A percentile compares a stretch with the other conserved stretches of the same genome.
Conservation (phyloP, 139 green algal species). For the Coelastrella sp. region DNA sequence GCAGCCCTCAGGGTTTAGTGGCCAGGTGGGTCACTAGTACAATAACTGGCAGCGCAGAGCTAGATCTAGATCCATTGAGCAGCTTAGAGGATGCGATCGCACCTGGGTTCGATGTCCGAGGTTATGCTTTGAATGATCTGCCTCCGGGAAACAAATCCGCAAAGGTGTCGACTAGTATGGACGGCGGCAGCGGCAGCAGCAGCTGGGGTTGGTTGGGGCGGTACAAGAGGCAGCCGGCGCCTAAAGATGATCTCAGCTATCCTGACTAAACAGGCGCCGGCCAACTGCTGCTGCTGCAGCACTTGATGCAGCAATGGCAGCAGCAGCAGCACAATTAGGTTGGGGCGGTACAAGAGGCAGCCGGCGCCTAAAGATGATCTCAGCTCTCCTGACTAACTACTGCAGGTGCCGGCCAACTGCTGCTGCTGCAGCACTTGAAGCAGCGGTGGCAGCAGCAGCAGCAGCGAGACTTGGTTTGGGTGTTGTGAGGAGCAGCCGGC, state of each 20-base stretch:
- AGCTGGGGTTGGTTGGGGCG: background rate
- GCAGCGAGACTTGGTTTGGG: too few relatives aligned
- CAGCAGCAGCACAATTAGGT: background rate
- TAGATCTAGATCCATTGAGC: background rate
- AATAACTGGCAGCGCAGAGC: background rate
- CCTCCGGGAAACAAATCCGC: background rate
- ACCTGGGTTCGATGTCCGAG: background rate
- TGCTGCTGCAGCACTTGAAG: too few relatives aligned
- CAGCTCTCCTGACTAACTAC: background rate
- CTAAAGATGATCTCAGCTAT: background rate
- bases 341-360: background rate
- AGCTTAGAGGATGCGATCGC: constrained; percentile 38
- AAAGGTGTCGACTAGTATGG: background rate
- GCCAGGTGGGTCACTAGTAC: constrained; percentile 13
- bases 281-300: too few relatives aligned
- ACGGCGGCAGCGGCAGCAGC: background rate
- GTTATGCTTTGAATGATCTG: background rate
- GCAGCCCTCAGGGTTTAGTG: background rate
- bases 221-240: background rate
- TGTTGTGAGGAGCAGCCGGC: too few relatives aligned
- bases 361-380: background rate
- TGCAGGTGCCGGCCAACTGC: too few relatives aligned
- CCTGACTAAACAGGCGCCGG: too few relatives aligned
- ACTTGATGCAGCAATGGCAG: too few relatives aligned
- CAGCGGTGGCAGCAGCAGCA: background rate